Evolutionary conservation across 177 flowering plant genomes (phyloP).

Genomic region (Telopea speciosissima): DNA sequence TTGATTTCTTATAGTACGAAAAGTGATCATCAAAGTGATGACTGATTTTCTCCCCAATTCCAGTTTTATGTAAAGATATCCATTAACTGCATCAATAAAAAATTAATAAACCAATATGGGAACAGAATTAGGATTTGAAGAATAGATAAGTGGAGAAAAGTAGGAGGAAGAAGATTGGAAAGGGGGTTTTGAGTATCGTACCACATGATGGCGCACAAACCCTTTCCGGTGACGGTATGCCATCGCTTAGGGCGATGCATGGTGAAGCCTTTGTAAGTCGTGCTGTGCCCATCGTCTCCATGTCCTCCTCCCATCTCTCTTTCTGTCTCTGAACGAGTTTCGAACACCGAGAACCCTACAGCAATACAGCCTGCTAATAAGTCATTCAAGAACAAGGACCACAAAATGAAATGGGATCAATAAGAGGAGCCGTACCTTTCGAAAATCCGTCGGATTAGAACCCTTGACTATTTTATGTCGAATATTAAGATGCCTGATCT

Average conservation of each 20-base stretch:
- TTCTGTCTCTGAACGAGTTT: slow-evolving; percentile 10
- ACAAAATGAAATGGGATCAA: background rate
- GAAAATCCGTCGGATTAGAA: background rate
- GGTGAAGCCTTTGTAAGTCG: slow-evolving; percentile 66
- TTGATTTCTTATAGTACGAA: too few relatives aligned
- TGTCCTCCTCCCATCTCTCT: slow-evolving; percentile 52
- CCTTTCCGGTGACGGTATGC: slow-evolving; percentile 82
- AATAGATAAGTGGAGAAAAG: background rate
- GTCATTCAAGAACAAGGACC: too few relatives aligned
- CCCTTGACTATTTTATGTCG: background rate
- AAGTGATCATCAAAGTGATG: too few relatives aligned
- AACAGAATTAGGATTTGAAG: background rate
- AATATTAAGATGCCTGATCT: too few relatives aligned
- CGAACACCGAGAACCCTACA: too few relatives aligned
- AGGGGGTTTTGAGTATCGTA: slow-evolving; percentile 12
- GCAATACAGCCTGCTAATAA: too few relatives aligned
- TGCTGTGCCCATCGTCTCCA: slow-evolving; percentile 39
- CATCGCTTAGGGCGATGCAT: slow-evolving; percentile 81
- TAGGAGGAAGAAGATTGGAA: background rate
- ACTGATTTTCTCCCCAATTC: background rate
- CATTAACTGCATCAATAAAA: background rate
- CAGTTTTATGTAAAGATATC: too few relatives aligned
- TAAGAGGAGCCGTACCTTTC: background rate
- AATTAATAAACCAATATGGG: background rate
- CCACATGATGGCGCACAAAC: slow-evolving; percentile 95